Base-by-base conservation (phyloP, 805 yeast species). In the Candida nanaspora region DNA sequence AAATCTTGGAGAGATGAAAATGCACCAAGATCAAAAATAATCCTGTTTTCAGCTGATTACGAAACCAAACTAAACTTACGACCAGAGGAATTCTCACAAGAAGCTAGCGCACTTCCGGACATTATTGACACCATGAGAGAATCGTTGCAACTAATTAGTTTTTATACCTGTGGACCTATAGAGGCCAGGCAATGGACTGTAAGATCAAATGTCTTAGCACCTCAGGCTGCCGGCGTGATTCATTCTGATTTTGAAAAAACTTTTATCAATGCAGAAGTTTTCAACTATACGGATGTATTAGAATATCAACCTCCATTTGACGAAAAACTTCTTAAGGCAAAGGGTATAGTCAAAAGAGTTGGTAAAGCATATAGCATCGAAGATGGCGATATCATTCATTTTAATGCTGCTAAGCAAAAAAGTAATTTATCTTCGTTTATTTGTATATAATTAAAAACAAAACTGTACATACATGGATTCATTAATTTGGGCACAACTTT, bases 101-200 rank as follows among this genome's bases (percentile, higher is more conserved):
- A 88, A 40, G 68, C 65, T 44, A 79, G 93, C 33, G 89, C 94
- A 34, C 74, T 93, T 61, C 96, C 98, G 52, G 78, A 77, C 68
- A 84, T 91, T 52, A 80, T 91, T 53, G 72, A 78, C 49, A 71
- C 86, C 49, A 89, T 91, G 97, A 83, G 97, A 71, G 70, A 76
- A 50, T 81, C 86, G 46, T 73, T 89, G 45, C 83, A 84, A 50
- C 79, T 93, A 63, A 88, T 89, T 50, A 87, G 96, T 40, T 93
- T 82, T 73, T 93, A 87, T 76, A 93, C 98, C 28, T 82, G 93
- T 60, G 98, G 98, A 52, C 84, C 95, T 33, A 86, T 86, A 47
- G 98, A 93, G 69, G 95, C 89, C 38, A 83, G 97, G 64, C 97
- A 94, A 66, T 93, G 98, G 98, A 93, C 98, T 28, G 80, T 93